Evolutionary conservation across 108 stramenopile genomes (phyloP).

Genomic region (Skeletonema potamos): DNA sequence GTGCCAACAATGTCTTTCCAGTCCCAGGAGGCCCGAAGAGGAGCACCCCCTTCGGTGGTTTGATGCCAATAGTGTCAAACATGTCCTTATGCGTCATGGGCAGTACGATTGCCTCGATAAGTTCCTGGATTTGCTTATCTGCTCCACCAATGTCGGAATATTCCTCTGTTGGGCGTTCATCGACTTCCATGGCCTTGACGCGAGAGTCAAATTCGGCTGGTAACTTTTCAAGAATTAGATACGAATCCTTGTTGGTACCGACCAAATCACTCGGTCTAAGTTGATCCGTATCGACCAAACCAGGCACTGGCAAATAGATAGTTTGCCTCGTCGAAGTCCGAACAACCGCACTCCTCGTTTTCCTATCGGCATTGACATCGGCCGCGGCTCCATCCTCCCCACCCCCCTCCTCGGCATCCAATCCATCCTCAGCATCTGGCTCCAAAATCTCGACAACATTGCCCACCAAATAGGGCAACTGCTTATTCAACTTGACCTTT

Average conservation of each 20-base stretch:
- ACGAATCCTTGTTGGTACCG: slow-evolving; percentile 99
- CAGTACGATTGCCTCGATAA: slow-evolving; percentile 98
- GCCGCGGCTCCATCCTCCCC: slow-evolving; percentile 64
- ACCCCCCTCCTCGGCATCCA: slow-evolving; percentile 72
- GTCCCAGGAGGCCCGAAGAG: slow-evolving; percentile 98
- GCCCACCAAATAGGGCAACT: slow-evolving; percentile 98
- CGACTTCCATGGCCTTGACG: slow-evolving; percentile 99
- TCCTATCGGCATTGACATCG: slow-evolving; percentile 74
- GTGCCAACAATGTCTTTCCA: slow-evolving; percentile 97
- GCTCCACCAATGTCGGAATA: slow-evolving; percentile 96
- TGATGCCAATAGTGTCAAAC: slow-evolving; percentile 98
- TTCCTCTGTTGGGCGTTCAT: slow-evolving; percentile 98
- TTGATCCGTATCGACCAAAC: slow-evolving; percentile 95
- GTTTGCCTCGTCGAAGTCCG: slow-evolving; percentile 94
- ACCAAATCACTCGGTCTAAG: slow-evolving; percentile 97
- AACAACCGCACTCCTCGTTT: slow-evolving; percentile 85
- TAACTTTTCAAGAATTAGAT: slow-evolving; percentile 98
- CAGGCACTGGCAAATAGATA: slow-evolving; percentile 97
- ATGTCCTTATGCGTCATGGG: slow-evolving; percentile 99
- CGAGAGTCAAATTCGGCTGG: slow-evolving; percentile 99
- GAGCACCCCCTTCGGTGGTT: slow-evolving; percentile 99
- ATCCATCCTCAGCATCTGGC: slow-evolving; percentile 92
- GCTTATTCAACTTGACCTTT: slow-evolving; percentile 99
- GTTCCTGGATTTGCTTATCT: slow-evolving; percentile 99
- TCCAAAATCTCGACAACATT: slow-evolving; percentile 96